Base-by-base conservation (phyloP, 2,329 filamentous ascomycete genomes). In the Tolypocladium sp. region DNA sequence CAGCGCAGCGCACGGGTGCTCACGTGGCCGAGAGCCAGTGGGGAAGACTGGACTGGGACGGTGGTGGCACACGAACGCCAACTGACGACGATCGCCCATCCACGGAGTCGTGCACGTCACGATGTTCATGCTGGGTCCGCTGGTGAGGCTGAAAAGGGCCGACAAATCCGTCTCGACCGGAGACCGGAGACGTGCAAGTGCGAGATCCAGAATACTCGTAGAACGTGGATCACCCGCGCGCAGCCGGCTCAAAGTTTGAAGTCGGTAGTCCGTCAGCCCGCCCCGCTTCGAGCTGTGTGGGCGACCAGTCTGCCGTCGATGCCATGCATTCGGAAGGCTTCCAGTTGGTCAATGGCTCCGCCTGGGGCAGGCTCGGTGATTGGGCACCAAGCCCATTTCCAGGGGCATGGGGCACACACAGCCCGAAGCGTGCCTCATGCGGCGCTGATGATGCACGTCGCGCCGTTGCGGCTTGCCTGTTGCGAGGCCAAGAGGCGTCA, bases 111-210 rank as follows among this genome's bases (percentile, higher is more conserved):
- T 40, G 41, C 37, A 27, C 20, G 55, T 49, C 42, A 30, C 37
- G 37, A n/a, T 35, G 37, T 10, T 53, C n/a, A 44, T 30, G 40
- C 55, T 54, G 30, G 49, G 5, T 13, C 35, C 44, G 35, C 22
- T 22, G 2, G 35, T n/a, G 51, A 44, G 55, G 41, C 59, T 59
- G 51, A 59, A 55, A 42, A 55, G 40, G 51, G 57, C 51, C 55
- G 55, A 57, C n/a, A 38, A 42, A 30, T 13, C 30, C 49, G 38
- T n/a, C 25, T 35, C 46, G 46, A 27, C 46, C 9, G 30, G 46
- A 20, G 49, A 12, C 49, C 27, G 15, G 8, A 53, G 9, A 10
- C 25, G 6, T n/a, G 41, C 20, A 4, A 10, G 13, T 52, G 49
- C 7, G 12, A 33, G 30, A 35, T 52, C 4, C 20, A 35, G 17